A percentile compares a stretch with the other conserved stretches of the same genome.
These are phyloP conservation scores for Amylostereum chailletii DNA, from an alignment of 1,284 basidiomycete species.

Conservation along the genomic window DNA sequence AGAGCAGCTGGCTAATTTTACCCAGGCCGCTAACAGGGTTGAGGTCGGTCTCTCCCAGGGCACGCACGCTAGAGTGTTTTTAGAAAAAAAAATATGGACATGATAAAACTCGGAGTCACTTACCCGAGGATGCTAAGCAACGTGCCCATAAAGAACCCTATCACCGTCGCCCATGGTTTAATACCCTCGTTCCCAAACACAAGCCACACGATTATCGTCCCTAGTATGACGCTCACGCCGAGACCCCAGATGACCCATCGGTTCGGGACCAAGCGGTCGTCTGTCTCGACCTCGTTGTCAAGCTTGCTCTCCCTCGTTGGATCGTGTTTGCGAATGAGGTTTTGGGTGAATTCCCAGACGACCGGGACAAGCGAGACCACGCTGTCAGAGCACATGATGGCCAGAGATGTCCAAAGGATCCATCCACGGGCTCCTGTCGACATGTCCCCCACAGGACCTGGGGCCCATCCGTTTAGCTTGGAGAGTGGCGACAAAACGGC, in stretches of 20 bases:
- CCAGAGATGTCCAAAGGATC: slow-evolving; percentile 92
- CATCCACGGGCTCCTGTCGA: slow-evolving; percentile 80
- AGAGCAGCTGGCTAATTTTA: slow-evolving; percentile 91
- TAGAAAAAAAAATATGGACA: slow-evolving; percentile 3
- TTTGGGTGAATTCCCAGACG: slow-evolving; percentile 39
- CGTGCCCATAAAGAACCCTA: slow-evolving; percentile 80
- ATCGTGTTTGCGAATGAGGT: slow-evolving; percentile 29
- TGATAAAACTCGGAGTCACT: slow-evolving; percentile 16
- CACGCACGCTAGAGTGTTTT: slow-evolving; percentile 57
- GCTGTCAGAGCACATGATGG: slow-evolving; percentile 92
- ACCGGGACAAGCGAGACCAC: slow-evolving; percentile 79
- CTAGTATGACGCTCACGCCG: slow-evolving; percentile 51
- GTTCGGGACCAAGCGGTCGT: slow-evolving; percentile 74
- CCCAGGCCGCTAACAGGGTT: slow-evolving; percentile 93
- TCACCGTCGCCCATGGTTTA: slow-evolving; percentile 86
- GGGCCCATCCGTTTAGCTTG: slow-evolving; percentile 81
- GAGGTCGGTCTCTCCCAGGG: slow-evolving; percentile 87
- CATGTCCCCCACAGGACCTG: slow-evolving; percentile 82
- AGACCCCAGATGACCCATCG: slow-evolving; percentile 75
- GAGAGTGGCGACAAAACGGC: slow-evolving; percentile 83
- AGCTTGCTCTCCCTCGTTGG: too few species aligned
- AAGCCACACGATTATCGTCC: slow-evolving; percentile 76
- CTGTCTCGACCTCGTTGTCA: slow-evolving; percentile 70
- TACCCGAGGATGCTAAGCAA: slow-evolving; percentile 84
- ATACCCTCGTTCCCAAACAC: slow-evolving; percentile 89